Conservation (phyloP, 768 basidiomycete species). For the Mycena indigotica region DNA sequence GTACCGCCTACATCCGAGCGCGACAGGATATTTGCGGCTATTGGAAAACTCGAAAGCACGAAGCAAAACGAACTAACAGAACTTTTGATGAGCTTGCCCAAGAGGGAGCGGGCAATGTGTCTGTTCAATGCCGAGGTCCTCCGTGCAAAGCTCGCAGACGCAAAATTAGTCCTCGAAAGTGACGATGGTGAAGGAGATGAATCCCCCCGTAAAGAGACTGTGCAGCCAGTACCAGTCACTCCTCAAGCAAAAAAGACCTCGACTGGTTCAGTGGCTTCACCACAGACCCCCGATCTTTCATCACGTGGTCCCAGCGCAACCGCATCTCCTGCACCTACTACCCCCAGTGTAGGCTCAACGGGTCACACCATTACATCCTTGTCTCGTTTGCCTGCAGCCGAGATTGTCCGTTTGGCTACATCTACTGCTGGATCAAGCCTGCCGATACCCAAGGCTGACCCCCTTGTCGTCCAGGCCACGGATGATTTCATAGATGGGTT, state of each 20-base stretch:
- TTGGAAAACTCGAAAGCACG: conserved; percentile 62
- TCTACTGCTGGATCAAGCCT: conserved; percentile 52
- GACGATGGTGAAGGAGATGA: conserved; percentile 57
- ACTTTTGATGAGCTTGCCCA: conserved; percentile 82
- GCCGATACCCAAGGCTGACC: conserved; percentile 71
- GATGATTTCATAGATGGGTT: conserved; percentile 72
- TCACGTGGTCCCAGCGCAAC: conserved; percentile 73
- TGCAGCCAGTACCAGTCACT: conserved; percentile 48
- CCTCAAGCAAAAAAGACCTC: conserved; percentile 64
- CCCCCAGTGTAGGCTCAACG: conserved; percentile 47
- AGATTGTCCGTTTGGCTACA: conserved; percentile 70
- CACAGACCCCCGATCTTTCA: conserved; percentile 76
- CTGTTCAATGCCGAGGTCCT: conserved; percentile 85
- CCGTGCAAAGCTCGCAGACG: conserved; percentile 75
- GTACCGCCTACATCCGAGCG: conserved; percentile 63
- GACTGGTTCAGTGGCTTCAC: conserved; percentile 48
- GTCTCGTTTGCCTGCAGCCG: conserved; percentile 70
- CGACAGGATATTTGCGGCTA: conserved; percentile 71
- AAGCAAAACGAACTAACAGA: conserved; percentile 70
- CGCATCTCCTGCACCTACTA: conserved; percentile 68
- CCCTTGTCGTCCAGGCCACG: conserved; percentile 65
- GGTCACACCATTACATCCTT: conserved; percentile 70
- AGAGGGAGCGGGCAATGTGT: conserved; percentile 88
- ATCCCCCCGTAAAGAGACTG: conserved; percentile 28
- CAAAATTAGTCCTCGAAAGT: conserved; percentile 78